A percentile compares a stretch with the other conserved stretches of the same genome.
These are phyloP conservation scores for Coleophoma cylindrospora DNA, from an alignment of 2,329 filamentous ascomycete genomes.

Conservation along the genomic window DNA sequence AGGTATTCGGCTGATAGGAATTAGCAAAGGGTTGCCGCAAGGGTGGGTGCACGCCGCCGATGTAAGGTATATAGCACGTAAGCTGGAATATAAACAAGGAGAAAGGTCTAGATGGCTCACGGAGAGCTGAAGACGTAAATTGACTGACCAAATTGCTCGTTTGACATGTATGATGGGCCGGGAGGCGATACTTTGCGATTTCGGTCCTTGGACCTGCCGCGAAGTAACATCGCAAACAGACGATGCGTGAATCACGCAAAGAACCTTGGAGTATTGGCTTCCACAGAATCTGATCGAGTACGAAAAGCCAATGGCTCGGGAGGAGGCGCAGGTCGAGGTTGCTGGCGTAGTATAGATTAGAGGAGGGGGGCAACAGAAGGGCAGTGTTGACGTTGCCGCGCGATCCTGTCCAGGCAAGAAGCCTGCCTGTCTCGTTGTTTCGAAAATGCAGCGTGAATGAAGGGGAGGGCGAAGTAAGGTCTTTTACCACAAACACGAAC, in stretches of 20 bases:
- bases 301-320: too few species aligned
- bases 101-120: too few species aligned
- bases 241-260: too few species aligned
- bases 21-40: slow-evolving; percentile 8
- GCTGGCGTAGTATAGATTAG: not conserved
- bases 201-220: slow-evolving; percentile 27
- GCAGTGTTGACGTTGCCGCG: too few species aligned
- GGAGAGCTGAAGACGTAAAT: not conserved
- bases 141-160: slow-evolving; percentile 59
- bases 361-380: not conserved
- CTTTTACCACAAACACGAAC: not conserved
- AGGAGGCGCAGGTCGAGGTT: not conserved
- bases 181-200: slow-evolving; percentile 53
- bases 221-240: slow-evolving; percentile 15
- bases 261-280: too few species aligned
- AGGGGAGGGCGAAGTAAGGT: not conserved
- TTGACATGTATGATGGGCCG: slow-evolving; percentile 59
- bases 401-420: too few species aligned
- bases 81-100: too few species aligned
- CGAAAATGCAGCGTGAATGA: not conserved
- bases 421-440: too few species aligned
- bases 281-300: too few species aligned
- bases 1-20: slow-evolving; percentile 59
- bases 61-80: too few species aligned
- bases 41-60: not conserved